Base-by-base conservation (phyloP, 1,284 basidiomycete genomes). In the Cryptococcus jaspeensis region DNA sequence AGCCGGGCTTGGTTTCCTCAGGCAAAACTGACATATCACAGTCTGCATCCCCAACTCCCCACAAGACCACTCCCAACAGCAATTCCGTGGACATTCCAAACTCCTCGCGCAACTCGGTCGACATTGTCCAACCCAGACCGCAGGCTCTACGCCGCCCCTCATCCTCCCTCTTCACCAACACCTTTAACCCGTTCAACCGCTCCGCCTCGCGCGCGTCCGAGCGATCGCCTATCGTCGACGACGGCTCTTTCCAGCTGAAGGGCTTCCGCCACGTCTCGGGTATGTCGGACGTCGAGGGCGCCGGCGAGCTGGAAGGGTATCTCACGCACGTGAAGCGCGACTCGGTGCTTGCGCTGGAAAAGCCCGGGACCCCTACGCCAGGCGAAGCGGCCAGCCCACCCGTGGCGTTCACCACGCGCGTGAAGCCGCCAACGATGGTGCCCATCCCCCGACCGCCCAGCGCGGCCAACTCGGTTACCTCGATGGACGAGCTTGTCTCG, bases 181-280 rank as follows among this genome's bases (percentile, higher is more conserved):
- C 70, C 2, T 75, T 75, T 55, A 56, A 55, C 25, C 67, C 70
- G 1, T 75, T 75, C 55, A 56, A 53, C 25, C 63, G 69, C 11
- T 63, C 72, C 1, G 54, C 56, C 15, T 73, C 72, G 5, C 71
- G 72, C 22, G 55, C 59, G 0, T 70, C 70, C n/a, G 64, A 70
- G 1, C 53, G 44, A 12, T 50, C 54, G 7, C 39, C 62, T 2
- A 32, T 45, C 11, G 39, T 43, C 9, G 74, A 76, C 53, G 71
- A 74, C 39, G 66, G 69, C 2, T 72, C 70, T 1, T 78, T 78
- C 63, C 72, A 72, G 55, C 67, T 78, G 39, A 71, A 65, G 52
- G 63, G 66, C 1, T 78, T 78, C 55, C 65, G 76, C 12, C 76
- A 78, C 56, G 66, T 77, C 13, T 74, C 73, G 4, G 71, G 73